Evolutionary conservation across 164 flowering plant genomes (phyloP).

Genomic region (Berberis vulgaris): DNA sequence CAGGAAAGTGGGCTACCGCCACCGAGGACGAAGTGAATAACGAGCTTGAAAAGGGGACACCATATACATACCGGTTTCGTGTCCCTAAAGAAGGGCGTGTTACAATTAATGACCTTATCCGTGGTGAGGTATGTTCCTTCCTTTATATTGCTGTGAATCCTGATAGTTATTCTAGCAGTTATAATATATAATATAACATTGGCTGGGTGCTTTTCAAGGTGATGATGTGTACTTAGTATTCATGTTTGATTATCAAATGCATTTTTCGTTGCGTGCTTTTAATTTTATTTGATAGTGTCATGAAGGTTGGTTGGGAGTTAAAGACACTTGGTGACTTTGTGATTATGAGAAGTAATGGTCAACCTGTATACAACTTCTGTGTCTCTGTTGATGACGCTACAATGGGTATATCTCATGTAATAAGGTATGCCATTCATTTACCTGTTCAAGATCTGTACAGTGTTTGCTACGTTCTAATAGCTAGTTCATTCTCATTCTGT

Average conservation of each 20-base stretch:
- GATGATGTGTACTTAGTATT: not conserved
- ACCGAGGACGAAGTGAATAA: constrained; percentile 61
- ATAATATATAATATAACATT: not conserved
- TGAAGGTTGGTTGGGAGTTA: constrained; percentile 91
- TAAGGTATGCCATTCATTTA: constrained; percentile 42
- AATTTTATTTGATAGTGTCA: constrained; percentile 39
- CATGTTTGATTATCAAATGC: not conserved
- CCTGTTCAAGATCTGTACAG: not conserved
- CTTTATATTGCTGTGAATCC: not conserved
- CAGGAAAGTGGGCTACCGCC: constrained; percentile 88
- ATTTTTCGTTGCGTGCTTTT: constrained; percentile 10
- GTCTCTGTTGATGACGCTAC: constrained; percentile 99
- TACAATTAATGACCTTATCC: constrained; percentile 79
- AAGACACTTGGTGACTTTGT: constrained; percentile 95
- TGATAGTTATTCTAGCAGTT: too few species aligned
- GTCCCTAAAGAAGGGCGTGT: constrained; percentile 81
- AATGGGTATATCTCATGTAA: constrained; percentile 96
- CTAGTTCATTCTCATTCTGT: not conserved
- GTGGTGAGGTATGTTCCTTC: constrained; percentile 66
- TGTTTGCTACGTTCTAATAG: not conserved
- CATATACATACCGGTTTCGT: constrained; percentile 83
- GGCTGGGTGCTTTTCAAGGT: not conserved
- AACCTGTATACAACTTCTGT: constrained; percentile 96
- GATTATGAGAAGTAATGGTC: constrained; percentile 91
- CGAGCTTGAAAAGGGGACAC: constrained; percentile 76